A percentile compares a stretch with the other conserved stretches of the same genome.
Evolutionary conservation across 192 early-diverging fungal species (phyloP).

Genomic region (Lobosporangium transversale): DNA sequence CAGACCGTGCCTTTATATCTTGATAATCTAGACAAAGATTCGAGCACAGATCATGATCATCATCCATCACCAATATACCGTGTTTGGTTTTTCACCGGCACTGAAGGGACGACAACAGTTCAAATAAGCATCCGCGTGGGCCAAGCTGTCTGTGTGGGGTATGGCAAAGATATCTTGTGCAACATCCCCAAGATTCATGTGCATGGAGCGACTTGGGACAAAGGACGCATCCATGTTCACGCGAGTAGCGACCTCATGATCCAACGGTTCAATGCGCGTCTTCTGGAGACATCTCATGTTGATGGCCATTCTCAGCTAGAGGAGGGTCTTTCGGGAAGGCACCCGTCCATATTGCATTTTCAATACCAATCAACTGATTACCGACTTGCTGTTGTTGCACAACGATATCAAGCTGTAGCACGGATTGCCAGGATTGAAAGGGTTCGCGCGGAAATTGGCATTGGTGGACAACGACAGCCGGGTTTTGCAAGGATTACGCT

Average conservation of each 20-base stretch:
- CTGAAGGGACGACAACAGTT: slow-evolving; percentile 19
- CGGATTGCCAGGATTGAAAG: slow-evolving; percentile 50
- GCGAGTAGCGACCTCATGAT: slow-evolving; percentile 29
- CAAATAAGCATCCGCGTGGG: slow-evolving; percentile 17
- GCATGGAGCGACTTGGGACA: slow-evolving; percentile 13
- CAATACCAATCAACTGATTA: slow-evolving; percentile 28
- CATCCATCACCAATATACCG: slow-evolving; percentile 7
- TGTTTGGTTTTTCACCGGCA: slow-evolving; percentile 37
- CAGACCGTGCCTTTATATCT: not conserved
- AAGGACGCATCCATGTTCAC: slow-evolving; percentile 30
- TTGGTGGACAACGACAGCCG: slow-evolving; percentile 34
- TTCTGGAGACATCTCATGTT: slow-evolving; percentile 3
- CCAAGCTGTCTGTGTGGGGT: slow-evolving; percentile 37
- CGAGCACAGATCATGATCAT: not conserved
- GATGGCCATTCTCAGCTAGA: slow-evolving; percentile 15
- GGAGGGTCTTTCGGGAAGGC: not conserved
- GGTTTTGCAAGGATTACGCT: slow-evolving; percentile 36
- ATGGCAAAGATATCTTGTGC: slow-evolving; percentile 37
- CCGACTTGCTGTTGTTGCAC: slow-evolving; percentile 22
- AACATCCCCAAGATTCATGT: slow-evolving; percentile 24
- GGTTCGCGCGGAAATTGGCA: slow-evolving; percentile 27
- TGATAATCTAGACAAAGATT: slow-evolving; percentile 1
- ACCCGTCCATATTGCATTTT: slow-evolving; percentile 16
- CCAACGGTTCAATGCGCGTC: slow-evolving; percentile 10
- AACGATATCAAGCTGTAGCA: slow-evolving; percentile 35